Percentiles rank a stretch among this genome's conserved stretches.
These are phyloP conservation scores for Thelephora terrestris DNA, from an alignment of 1,284 basidiomycete genomes.

Conservation along the genomic window DNA sequence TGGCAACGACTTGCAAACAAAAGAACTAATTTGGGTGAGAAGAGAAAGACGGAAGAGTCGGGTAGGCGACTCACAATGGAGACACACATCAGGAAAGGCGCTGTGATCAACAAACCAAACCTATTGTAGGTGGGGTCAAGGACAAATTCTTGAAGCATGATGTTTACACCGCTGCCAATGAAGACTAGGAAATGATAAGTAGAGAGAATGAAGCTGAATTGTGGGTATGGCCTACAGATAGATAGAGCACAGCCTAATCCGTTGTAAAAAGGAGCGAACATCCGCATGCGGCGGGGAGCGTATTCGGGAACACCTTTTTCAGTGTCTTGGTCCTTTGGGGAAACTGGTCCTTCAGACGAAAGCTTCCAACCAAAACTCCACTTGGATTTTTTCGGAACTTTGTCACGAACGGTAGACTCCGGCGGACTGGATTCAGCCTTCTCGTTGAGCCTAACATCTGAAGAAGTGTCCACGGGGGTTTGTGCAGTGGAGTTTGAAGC, in stretches of 20 bases:
- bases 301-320: conserved; percentile 37
- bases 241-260: conserved; percentile 60
- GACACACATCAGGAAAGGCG: conserved; percentile 65
- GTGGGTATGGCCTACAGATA: conserved; percentile 36
- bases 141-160: conserved; percentile 54
- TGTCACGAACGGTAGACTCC: neutral
- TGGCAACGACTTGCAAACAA: conserved; percentile 48
- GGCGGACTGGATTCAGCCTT: conserved; percentile 15
- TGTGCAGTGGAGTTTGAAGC: conserved; percentile 26
- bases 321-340: conserved; percentile 27
- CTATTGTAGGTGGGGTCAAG: conserved; percentile 57
- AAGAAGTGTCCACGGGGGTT: conserved; percentile 31
- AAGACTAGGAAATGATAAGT: conserved; percentile 35
- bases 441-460: conserved; percentile 42
- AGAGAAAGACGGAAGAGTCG: neutral
- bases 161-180: conserved; percentile 44
- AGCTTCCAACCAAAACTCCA: conserved; percentile 23
- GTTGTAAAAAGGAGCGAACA: conserved; percentile 73
- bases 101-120: conserved; percentile 51
- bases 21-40: conserved; percentile 40
- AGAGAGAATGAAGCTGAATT: neutral
- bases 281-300: conserved; percentile 46
- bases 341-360: conserved; percentile 7
- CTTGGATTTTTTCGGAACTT: conserved; percentile 4
- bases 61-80: conserved; percentile 43